Evolutionary conservation across 1,284 basidiomycete species (phyloP).

Genomic region (Ceratobasidium theobromae): DNA sequence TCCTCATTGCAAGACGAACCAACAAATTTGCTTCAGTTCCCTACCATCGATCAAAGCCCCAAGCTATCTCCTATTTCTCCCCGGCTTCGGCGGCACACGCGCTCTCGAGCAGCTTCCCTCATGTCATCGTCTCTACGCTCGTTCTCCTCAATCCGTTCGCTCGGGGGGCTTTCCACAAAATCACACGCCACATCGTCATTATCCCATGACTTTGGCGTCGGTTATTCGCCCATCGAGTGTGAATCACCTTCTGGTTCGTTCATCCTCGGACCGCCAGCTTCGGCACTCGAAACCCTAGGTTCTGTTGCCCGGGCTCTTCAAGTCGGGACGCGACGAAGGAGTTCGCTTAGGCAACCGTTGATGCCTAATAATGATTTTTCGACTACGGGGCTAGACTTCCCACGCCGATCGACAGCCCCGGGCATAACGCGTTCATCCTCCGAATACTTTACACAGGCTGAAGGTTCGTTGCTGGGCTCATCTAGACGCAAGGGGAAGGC

Average conservation of each 20-base stretch:
- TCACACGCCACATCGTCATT: conserved; percentile 7
- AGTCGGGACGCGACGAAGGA: background rate
- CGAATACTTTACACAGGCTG: no score
- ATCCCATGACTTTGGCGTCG: background rate
- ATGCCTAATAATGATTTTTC: background rate
- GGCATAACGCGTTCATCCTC: no score
- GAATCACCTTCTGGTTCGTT: conserved; percentile 7
- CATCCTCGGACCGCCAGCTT: background rate
- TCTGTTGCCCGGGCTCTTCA: background rate
- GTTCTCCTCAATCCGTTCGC: conserved; percentile 22
- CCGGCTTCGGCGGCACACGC: conserved; percentile 3
- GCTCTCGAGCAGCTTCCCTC: conserved; percentile 19
- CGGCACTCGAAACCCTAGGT: background rate
- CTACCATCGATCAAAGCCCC: background rate
- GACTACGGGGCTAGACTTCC: background rate
- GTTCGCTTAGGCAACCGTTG: background rate
- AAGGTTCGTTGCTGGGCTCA: no score
- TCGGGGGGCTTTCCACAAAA: conserved; percentile 15
- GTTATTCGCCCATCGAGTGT: background rate
- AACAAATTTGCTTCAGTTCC: background rate
- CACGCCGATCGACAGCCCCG: background rate
- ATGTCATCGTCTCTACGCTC: conserved; percentile 23
- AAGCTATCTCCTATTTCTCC: background rate
- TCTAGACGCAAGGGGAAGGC: conserved; percentile 3
- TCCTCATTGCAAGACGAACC: background rate